phyloP scores from a whole-genome alignment of 768 basidiomycete genomes.

The Boletus subparvulus region DNA sequence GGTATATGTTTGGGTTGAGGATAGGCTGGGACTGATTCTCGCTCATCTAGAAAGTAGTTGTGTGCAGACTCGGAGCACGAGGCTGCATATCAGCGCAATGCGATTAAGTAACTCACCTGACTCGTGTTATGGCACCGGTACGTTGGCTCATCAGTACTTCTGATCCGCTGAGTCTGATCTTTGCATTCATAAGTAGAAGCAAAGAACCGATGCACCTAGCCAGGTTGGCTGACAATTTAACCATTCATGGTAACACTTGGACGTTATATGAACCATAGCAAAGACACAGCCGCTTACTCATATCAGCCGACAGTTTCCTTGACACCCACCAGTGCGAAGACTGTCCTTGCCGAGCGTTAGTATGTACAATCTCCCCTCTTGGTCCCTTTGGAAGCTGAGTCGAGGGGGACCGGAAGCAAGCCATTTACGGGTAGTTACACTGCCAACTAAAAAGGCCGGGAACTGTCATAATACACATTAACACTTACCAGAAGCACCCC shows the following conservation, averaged over 20 bases:
- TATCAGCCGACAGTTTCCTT: neutral
- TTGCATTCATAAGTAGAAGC: neutral
- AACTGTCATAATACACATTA: neutral
- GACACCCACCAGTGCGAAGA: neutral
- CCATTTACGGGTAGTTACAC: neutral
- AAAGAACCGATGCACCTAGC: neutral
- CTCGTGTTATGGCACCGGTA: neutral
- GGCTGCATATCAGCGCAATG: neutral
- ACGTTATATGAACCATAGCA: neutral
- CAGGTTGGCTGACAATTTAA: neutral
- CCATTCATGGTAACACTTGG: neutral
- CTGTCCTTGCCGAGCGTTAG: neutral
- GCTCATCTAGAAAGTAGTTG: neutral
- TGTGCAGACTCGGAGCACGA: neutral
- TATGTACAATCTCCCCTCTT: no score
- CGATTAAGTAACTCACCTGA: neutral
- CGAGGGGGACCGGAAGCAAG: neutral
- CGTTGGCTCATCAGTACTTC: no score
- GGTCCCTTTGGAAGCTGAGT: neutral
- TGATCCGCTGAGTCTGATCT: no score
- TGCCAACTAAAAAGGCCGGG: neutral
- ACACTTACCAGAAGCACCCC: neutral
- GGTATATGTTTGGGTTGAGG: slow-evolving; percentile 25
- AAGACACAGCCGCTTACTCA: neutral
- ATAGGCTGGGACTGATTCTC: slow-evolving; percentile 3